Conservation (phyloP, 1,284 basidiomycete species). For the Ceratobasidium sp. region DNA sequence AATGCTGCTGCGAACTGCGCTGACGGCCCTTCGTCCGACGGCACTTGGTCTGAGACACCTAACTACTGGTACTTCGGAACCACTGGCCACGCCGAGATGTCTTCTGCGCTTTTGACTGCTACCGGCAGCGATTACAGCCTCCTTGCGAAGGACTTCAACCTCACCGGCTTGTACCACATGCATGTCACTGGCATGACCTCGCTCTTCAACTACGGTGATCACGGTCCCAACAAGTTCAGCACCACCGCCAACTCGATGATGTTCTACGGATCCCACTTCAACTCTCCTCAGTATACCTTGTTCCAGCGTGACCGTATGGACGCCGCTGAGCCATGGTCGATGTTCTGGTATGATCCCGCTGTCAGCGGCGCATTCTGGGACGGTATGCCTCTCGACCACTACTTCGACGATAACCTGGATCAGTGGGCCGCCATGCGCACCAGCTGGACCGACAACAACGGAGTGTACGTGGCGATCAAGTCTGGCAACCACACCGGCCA, state of each 20-base stretch:
- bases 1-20: conserved; percentile 89
- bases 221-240: conserved; percentile 73
- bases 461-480: conserved; percentile 70
- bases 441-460: conserved; percentile 69
- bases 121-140: conserved; percentile 88
- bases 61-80: conserved; percentile 88
- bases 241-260: conserved; percentile 63
- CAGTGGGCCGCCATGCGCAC: conserved; percentile 69
- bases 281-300: conserved; percentile 65
- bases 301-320: conserved; percentile 72
- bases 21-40: conserved; percentile 57
- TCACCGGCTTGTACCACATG: conserved; percentile 81
- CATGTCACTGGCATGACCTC: conserved; percentile 68
- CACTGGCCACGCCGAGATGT: conserved; percentile 93
- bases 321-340: conserved; percentile 67
- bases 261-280: conserved; percentile 61
- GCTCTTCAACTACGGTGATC: conserved; percentile 70
- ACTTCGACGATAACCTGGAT: conserved; percentile 60
- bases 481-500: conserved; percentile 63
- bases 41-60: conserved; percentile 92
- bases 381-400: conserved; percentile 65
- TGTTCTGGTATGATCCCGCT: conserved; percentile 74
- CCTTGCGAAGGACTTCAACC: conserved; percentile 77
- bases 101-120: conserved; percentile 85
- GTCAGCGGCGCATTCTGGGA: conserved; percentile 69